Percentiles rank a stretch among this genome's conserved stretches.
phyloP scores from a whole-genome alignment of 306 rosid species.

The Adenanthera pavonina region DNA sequence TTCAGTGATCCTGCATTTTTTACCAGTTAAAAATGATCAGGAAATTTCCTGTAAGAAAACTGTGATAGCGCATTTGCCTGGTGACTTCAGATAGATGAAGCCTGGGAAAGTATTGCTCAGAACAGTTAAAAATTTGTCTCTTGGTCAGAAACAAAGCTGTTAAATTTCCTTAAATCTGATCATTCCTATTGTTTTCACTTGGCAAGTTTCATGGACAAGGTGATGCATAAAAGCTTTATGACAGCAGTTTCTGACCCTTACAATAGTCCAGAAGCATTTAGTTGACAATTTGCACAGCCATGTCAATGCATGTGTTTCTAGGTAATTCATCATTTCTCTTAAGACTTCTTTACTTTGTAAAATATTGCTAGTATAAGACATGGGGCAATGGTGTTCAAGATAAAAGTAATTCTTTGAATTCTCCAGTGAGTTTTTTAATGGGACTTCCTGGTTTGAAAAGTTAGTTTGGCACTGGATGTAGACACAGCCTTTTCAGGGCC shows the following conservation, averaged over 20 bases:
- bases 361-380: neutral
- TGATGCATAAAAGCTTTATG: neutral
- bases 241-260: too few species aligned
- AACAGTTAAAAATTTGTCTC: neutral
- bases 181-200: slow-evolving; percentile 11
- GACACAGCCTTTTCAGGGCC: neutral
- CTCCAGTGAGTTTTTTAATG: neutral
- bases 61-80: slow-evolving; percentile 2
- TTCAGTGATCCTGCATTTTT: slow-evolving; percentile 20
- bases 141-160: neutral
- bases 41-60: slow-evolving; percentile 18
- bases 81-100: neutral
- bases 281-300: neutral
- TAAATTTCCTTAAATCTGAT: slow-evolving; percentile 6
- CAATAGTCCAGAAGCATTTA: neutral
- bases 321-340: neutral
- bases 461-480: neutral
- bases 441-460: neutral
- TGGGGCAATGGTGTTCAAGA: neutral
- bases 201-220: neutral
- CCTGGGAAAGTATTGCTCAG: neutral
- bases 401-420: neutral
- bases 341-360: neutral
- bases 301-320: neutral
- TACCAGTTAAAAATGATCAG: slow-evolving; percentile 2